Evolutionary conservation across 768 basidiomycete species (phyloP).

Genomic region (Termitomyces sp.): DNA sequence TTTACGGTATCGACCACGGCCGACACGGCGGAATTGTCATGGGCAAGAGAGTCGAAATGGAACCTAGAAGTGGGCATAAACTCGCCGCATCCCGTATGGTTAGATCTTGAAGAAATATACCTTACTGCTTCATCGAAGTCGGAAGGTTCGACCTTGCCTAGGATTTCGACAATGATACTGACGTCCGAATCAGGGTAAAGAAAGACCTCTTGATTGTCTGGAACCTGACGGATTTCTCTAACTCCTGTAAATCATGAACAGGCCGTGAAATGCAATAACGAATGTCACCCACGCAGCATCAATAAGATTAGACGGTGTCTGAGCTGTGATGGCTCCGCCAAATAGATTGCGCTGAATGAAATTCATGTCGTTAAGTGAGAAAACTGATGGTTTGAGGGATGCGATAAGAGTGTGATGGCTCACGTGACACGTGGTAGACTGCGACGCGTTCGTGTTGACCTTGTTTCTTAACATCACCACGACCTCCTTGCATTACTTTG

Average conservation of each 20-base stretch:
- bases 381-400: background rate
- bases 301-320: conserved; percentile 51
- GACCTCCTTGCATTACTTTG: background rate
- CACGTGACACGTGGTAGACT: conserved; percentile 18
- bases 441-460: conserved; percentile 21
- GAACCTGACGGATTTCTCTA: conserved; percentile 71
- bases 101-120: conserved; percentile 21
- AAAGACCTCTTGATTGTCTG: conserved; percentile 94
- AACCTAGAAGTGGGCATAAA: conserved; percentile 47
- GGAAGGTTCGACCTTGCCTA: conserved; percentile 61
- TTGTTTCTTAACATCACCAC: conserved; percentile 2
- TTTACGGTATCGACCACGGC: conserved; percentile 37
- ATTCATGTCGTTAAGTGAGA: background rate
- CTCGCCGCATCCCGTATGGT: background rate
- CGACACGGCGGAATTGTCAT: conserved; percentile 77
- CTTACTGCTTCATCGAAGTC: conserved; percentile 60
- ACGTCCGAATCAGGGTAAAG: conserved; percentile 61
- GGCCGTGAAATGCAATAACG: background rate
- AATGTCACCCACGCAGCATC: conserved; percentile 77
- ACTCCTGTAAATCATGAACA: background rate
- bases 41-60: conserved; percentile 86
- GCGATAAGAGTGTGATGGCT: background rate
- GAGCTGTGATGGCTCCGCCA: conserved; percentile 77
- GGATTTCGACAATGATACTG: conserved; percentile 81
- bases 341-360: conserved; percentile 53